Base-by-base conservation (phyloP, 495 filamentous ascomycete species). In the Xylaria scruposa region DNA sequence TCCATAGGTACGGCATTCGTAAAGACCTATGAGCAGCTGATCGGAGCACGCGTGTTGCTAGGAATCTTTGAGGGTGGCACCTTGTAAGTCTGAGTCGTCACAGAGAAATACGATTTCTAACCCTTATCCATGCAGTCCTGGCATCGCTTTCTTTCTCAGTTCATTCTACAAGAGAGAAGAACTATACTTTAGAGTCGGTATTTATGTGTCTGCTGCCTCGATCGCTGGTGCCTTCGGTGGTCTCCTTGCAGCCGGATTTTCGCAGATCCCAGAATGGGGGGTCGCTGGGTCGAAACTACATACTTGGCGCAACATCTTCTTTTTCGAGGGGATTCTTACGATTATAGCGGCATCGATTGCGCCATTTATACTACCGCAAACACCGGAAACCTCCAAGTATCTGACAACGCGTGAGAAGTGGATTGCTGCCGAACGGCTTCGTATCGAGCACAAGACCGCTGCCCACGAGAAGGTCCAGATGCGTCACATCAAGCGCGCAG, bases 301-400 rank as follows among this genome's bases (percentile, higher is more conserved):
- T 72, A 87, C 86, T 9, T 91, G 89, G 90, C 84, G 89, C 63
- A 90, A 89, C 85, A 91, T 91, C 71, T 86, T 91, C 79, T 89
- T 90, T 73, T 89, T 91, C 67, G 90, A 91, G 78, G 89, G 89
- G 0, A 70, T 90, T 17, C 72, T 90, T 65, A 84, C 90, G 74
- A 83, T 88, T 5, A 76, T 89, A 62, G 72, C 84, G 51, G 87
- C 86, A 36, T 77, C 85, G 29, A 70, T 80, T 10, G 80, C 86
- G 26, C 88, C 84, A 59, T 76, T 85, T 63, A 88, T 84, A 76
- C 83, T 91, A 72, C 88, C 89, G 4, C 88, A 88, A 40, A 85
- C 74, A 19, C 78, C 89, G 44, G 80, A 81, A 60, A 83, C 84
- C 13, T 83, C 88, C 7, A 80, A 80, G 5, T 89, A 87, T 73